phyloP scores from a whole-genome alignment of 805 yeast genomes.

The Yarrowia sp. region DNA sequence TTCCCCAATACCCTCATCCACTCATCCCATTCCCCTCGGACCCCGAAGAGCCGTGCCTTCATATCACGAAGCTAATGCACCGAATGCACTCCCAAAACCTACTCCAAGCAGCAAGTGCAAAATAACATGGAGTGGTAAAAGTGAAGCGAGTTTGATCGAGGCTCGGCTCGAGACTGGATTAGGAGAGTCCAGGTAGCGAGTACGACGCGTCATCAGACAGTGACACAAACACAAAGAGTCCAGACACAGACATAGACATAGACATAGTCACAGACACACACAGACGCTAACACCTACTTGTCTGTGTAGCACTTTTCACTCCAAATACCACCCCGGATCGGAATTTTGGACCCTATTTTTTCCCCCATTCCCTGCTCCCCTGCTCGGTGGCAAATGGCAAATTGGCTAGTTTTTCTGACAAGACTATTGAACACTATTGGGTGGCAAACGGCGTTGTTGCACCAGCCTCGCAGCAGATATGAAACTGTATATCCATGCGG shows the following conservation, averaged over 20 bases:
- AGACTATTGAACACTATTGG: slow-evolving; percentile 12
- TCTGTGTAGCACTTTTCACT: no score
- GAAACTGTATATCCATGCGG: neutral
- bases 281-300: no score
- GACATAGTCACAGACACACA: no score
- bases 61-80: slow-evolving; percentile 13
- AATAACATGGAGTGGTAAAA: no score
- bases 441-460: slow-evolving; percentile 16
- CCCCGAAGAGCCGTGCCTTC: slow-evolving; percentile 21
- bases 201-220: no score
- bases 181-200: no score
- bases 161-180: no score
- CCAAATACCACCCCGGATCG: neutral
- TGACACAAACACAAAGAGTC: no score
- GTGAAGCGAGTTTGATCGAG: no score
- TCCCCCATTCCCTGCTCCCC: neutral
- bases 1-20: neutral
- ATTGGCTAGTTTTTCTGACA: neutral
- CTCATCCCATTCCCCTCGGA: neutral
- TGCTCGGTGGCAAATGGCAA: slow-evolving; percentile 7
- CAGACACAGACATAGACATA: no score
- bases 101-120: slow-evolving; percentile 16
- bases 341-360: no score
- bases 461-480: neutral
- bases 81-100: slow-evolving; percentile 2